Conservation (phyloP, 148 eudicot species). For the Vaccinium corymbosum region DNA sequence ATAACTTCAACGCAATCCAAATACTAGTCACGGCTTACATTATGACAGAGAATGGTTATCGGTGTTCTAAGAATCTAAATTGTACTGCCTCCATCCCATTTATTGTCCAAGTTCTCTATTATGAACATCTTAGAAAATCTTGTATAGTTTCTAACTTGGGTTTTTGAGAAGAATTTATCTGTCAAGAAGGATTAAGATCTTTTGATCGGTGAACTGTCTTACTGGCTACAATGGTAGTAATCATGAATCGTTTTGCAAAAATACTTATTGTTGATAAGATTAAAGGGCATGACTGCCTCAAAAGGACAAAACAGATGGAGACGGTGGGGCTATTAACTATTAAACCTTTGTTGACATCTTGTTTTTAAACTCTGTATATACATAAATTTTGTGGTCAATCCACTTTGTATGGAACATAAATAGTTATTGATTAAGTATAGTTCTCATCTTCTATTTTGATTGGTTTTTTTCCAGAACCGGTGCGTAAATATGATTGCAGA, state of each 20-base stretch:
- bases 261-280: too few species aligned
- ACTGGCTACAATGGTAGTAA: background rate
- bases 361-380: background rate
- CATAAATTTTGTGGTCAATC: background rate
- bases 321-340: background rate
- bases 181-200: background rate
- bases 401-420: background rate
- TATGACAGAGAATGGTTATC: background rate
- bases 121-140: background rate
- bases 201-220: background rate
- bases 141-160: background rate
- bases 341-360: background rate
- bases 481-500: constrained; percentile 30
- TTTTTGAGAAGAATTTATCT: background rate
- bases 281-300: background rate
- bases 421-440: background rate
- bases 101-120: background rate
- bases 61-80: background rate
- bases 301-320: background rate
- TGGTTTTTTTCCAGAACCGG: constrained; percentile 17
- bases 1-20: background rate
- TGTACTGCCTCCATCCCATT: background rate
- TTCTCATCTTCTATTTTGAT: background rate
- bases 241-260: background rate
- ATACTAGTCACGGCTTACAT: background rate